A percentile compares a stretch with the other conserved stretches of the same genome.
Evolutionary conservation across 208 protist genomes (phyloP).

Genomic region (Vickermania spadyakhi): DNA sequence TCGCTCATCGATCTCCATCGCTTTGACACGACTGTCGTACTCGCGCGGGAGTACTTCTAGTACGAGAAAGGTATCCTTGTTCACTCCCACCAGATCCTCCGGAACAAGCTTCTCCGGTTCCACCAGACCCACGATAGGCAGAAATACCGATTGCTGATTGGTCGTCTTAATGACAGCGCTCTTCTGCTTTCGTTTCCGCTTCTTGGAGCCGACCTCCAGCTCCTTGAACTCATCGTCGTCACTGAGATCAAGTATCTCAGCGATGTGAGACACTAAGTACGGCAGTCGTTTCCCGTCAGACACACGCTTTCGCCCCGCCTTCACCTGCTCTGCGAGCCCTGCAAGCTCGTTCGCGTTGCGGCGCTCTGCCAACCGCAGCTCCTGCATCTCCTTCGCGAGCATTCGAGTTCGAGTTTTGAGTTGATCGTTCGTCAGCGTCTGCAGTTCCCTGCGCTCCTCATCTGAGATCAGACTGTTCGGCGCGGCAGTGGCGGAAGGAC

Average conservation of each 20-base stretch:
- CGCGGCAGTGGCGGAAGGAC: conserved; percentile 12
- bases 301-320: conserved; percentile 56
- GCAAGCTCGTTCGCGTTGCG: conserved; percentile 43
- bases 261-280: conserved; percentile 81
- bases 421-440: conserved; percentile 68
- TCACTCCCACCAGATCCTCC: conserved; percentile 99
- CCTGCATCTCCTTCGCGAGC: conserved; percentile 63
- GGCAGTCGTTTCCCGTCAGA: conserved; percentile 81
- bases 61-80: conserved; percentile 99
- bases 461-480: conserved; percentile 26
- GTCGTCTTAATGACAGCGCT: conserved; percentile 99
- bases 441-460: conserved; percentile 57
- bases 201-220: conserved; percentile 56
- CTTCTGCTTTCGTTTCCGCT: conserved; percentile 79
- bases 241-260: conserved; percentile 77
- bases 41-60: conserved; percentile 99
- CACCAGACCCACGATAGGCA: conserved; percentile 99
- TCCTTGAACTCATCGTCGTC: conserved; percentile 71
- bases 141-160: conserved; percentile 98
- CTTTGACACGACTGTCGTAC: conserved; percentile 99
- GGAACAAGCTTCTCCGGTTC: conserved; percentile 94
- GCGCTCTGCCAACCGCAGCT: conserved; percentile 47
- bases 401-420: conserved; percentile 34
- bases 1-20: conserved; percentile 99
- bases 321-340: conserved; percentile 44